phyloP scores from a whole-genome alignment of 768 basidiomycete genomes.

The Tulasnella sp. region DNA sequence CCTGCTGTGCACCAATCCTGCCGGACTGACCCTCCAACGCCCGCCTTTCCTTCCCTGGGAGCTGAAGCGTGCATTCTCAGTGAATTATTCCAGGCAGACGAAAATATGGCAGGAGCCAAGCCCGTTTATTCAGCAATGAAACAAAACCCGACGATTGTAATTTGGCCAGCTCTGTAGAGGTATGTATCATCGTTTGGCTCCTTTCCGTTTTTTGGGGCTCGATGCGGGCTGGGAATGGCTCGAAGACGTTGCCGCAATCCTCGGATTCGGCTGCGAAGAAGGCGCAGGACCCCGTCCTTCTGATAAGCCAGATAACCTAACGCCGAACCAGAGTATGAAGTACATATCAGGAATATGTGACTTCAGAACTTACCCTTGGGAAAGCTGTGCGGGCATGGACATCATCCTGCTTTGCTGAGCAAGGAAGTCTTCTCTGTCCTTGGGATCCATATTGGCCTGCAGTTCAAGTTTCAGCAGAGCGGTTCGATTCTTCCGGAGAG shows the following conservation, averaged over 20 bases:
- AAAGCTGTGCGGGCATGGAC: neutral
- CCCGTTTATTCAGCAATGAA: neutral
- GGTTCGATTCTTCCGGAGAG: neutral
- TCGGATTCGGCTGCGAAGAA: neutral
- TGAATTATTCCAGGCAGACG: neutral
- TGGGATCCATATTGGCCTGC: slow-evolving; percentile 14
- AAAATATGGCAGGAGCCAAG: neutral
- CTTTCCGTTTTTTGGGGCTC: neutral
- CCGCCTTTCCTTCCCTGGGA: neutral
- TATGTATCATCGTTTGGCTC: neutral
- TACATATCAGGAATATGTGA: neutral
- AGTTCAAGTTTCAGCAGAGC: too few relatives aligned
- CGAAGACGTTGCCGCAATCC: neutral
- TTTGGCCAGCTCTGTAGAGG: neutral
- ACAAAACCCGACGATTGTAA: neutral
- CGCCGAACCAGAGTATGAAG: neutral
- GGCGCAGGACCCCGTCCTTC: neutral
- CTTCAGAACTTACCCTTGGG: neutral
- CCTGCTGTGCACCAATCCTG: too few relatives aligned
- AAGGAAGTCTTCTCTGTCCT: slow-evolving; percentile 9
- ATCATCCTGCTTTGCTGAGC: slow-evolving; percentile 10
- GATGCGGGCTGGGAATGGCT: neutral
- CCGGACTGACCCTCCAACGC: neutral
- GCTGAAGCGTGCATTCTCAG: neutral
- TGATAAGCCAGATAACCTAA: neutral